Percentiles rank a stretch among this genome's conserved stretches.
Conservation (phyloP, 1,284 basidiomycete genomes). For the Trametes versicolor region DNA sequence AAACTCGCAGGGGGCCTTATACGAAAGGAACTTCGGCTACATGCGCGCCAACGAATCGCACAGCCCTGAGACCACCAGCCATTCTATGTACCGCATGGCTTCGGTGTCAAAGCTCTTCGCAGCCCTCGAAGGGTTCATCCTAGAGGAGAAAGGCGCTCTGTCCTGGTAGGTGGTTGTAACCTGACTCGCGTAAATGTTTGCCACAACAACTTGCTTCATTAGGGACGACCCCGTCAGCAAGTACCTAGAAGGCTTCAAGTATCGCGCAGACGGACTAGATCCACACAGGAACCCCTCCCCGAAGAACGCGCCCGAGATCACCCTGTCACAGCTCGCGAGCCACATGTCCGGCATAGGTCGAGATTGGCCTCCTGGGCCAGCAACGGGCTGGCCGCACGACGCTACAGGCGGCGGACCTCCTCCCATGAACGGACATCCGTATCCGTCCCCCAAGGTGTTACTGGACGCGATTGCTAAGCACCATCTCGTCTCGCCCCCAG, state of each 20-base stretch:
- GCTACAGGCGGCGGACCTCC: conserved; percentile 42
- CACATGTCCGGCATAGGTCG: conserved; percentile 59
- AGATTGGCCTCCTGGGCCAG: conserved; percentile 53
- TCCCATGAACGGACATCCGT: conserved; percentile 42
- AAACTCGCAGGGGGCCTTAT: conserved; percentile 50
- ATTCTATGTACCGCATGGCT: conserved; percentile 59
- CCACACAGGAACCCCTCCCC: conserved; percentile 1
- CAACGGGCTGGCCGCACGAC: conserved; percentile 51
- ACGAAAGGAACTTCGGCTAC: conserved; percentile 49
- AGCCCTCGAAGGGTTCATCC: conserved; percentile 54
- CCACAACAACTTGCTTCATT: background rate
- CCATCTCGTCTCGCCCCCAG: conserved; percentile 53
- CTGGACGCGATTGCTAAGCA: conserved; percentile 48
- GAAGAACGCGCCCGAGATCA: conserved; percentile 46
- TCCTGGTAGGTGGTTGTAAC: conserved; percentile 45
- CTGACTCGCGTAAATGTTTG: background rate
- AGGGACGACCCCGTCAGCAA: conserved; percentile 57
- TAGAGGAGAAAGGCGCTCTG: conserved; percentile 54
- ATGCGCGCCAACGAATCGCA: conserved; percentile 56
- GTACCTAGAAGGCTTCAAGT: conserved; percentile 49
- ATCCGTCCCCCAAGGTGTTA: conserved; percentile 44
- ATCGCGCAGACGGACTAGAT: conserved; percentile 26
- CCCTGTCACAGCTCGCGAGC: conserved; percentile 54
- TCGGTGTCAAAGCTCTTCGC: conserved; percentile 60
- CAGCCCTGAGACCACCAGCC: conserved; percentile 32